A percentile compares a stretch with the other conserved stretches of the same genome.
phyloP scores from a whole-genome alignment of 208 protist species.

The Acanthamoeba royreba region DNA sequence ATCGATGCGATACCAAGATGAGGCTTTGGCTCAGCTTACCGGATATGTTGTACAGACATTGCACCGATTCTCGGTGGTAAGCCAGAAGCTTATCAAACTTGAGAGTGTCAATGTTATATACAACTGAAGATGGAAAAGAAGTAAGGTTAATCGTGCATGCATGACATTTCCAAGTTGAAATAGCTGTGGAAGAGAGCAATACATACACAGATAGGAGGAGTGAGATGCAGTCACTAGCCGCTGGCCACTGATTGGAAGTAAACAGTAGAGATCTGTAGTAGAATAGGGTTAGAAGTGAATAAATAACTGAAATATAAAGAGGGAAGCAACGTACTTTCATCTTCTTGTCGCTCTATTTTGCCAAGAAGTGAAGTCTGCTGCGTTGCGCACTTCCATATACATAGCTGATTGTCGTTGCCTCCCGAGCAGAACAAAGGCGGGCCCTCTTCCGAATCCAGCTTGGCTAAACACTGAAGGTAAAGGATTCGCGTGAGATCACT shows the following conservation, averaged over 20 bases:
- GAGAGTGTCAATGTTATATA: background rate
- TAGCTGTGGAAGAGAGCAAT: background rate
- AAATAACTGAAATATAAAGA: background rate
- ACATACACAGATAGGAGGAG: conserved; percentile 22
- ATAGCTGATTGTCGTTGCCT: conserved; percentile 28
- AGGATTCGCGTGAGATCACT: background rate
- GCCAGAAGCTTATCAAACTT: conserved; percentile 22
- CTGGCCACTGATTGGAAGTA: background rate
- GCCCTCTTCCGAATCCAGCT: background rate
- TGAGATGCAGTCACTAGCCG: background rate
- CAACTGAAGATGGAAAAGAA: background rate
- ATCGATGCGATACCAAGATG: background rate
- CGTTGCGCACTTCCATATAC: background rate
- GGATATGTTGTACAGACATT: background rate
- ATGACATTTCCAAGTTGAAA: background rate
- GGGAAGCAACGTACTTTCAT: conserved; percentile 21
- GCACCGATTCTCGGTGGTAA: conserved; percentile 40
- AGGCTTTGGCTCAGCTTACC: background rate
- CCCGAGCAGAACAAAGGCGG: background rate
- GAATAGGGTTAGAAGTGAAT: background rate
- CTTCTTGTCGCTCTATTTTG: conserved; percentile 19
- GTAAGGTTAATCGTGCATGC: background rate
- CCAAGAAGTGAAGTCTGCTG: background rate
- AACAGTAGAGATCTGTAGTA: background rate
- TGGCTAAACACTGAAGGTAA: background rate